Conservation (phyloP, 805 yeast species). For the Yarrowia alimentaria region DNA sequence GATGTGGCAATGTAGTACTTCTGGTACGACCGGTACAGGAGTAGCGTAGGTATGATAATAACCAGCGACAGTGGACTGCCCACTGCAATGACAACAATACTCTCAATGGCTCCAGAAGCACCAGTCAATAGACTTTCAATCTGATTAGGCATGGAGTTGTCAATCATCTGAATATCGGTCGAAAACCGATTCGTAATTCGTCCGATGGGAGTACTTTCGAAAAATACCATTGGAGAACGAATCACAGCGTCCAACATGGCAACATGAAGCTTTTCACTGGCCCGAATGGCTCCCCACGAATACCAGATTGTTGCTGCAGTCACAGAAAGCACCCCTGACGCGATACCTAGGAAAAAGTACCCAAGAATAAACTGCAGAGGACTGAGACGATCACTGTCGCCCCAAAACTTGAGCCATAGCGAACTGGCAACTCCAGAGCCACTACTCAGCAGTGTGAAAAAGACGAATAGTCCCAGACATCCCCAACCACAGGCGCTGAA, state of each 20-base stretch:
- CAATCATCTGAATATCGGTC: conserved; percentile 82
- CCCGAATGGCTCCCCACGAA: conserved; percentile 38
- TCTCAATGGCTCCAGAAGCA: conserved; percentile 32
- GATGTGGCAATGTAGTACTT: conserved; percentile 70
- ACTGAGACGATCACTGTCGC: background rate
- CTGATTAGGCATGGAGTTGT: conserved; percentile 68
- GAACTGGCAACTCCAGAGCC: no score
- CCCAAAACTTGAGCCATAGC: no score
- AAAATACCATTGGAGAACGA: conserved; percentile 89
- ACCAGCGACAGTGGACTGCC: conserved; percentile 65
- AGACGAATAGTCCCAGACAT: background rate
- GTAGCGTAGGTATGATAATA: conserved; percentile 63
- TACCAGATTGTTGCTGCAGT: conserved; percentile 50
- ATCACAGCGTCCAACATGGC: conserved; percentile 70
- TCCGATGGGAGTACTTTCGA: conserved; percentile 94
- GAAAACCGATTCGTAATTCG: conserved; percentile 87
- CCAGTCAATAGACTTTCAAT: background rate
- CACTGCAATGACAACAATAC: conserved; percentile 60
- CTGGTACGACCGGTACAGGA: conserved; percentile 68
- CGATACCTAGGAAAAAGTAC: conserved; percentile 62
- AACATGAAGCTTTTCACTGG: conserved; percentile 52
- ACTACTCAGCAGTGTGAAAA: no score
- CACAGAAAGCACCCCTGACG: conserved; percentile 48
- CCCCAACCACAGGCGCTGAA: background rate
- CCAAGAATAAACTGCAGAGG: conserved; percentile 60